Evolutionary conservation across 1,284 basidiomycete genomes (phyloP).

Genomic region (Trametes hirsuta): DNA sequence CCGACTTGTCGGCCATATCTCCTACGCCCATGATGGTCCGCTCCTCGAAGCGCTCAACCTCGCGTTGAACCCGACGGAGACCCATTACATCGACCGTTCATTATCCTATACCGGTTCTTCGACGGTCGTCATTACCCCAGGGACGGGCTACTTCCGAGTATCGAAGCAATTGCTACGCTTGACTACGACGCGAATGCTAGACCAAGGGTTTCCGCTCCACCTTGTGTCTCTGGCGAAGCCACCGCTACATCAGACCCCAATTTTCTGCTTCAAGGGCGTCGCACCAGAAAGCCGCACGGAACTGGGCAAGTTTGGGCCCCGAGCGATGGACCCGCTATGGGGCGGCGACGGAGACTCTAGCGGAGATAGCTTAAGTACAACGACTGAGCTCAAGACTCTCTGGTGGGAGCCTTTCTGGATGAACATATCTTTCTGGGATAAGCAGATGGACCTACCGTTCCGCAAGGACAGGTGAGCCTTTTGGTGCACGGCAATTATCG

Average conservation of each 20-base stretch:
- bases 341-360: slow-evolving; percentile 62
- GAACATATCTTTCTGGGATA: slow-evolving; percentile 81
- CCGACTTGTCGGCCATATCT: slow-evolving; percentile 77
- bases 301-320: slow-evolving; percentile 47
- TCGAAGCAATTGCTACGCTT: slow-evolving; percentile 89
- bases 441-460: slow-evolving; percentile 86
- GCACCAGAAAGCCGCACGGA: slow-evolving; percentile 52
- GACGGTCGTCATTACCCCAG: slow-evolving; percentile 89
- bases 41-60: slow-evolving; percentile 95
- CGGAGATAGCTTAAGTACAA: slow-evolving; percentile 22
- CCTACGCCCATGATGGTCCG: slow-evolving; percentile 93
- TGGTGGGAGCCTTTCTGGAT: slow-evolving; percentile 92
- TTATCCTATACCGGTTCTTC: slow-evolving; percentile 90
- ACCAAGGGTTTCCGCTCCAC: slow-evolving; percentile 91
- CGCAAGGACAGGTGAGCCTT: slow-evolving; percentile 71
- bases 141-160: slow-evolving; percentile 93
- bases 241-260: slow-evolving; percentile 89
- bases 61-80: slow-evolving; percentile 91
- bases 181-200: slow-evolving; percentile 94
- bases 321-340: slow-evolving; percentile 80
- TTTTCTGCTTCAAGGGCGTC: slow-evolving; percentile 78
- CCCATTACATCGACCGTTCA: slow-evolving; percentile 95
- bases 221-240: slow-evolving; percentile 91
- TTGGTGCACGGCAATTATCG: neutral
- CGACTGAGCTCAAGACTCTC: slow-evolving; percentile 55